Percentiles rank a stretch among this genome's conserved stretches.
Evolutionary conservation across 1,139 yeast genomes (phyloP).

Genomic region (Scheffersomyces segobiensis): DNA sequence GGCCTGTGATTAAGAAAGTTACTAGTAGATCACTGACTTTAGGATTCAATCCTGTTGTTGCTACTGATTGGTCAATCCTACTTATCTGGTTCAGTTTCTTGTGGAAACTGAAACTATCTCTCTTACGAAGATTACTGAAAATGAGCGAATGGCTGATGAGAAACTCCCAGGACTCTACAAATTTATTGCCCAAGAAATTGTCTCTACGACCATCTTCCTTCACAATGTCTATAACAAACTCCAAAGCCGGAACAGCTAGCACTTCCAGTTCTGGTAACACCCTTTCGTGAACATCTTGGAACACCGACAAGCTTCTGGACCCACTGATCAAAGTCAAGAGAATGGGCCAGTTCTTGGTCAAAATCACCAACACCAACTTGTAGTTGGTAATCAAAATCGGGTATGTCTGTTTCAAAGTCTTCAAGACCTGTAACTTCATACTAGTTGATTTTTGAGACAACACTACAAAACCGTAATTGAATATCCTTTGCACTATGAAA

Average conservation of each 20-base stretch:
- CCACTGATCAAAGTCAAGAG: constrained; percentile 16
- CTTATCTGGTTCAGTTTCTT: background rate
- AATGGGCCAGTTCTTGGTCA: constrained; percentile 72
- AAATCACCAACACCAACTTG: constrained; percentile 60
- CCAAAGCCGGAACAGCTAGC: constrained; percentile 18
- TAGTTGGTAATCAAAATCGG: constrained; percentile 68
- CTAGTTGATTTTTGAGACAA: constrained; percentile 66
- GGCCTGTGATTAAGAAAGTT: constrained; percentile 29
- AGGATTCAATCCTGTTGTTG: constrained; percentile 12
- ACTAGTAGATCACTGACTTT: constrained; percentile 16
- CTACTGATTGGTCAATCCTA: constrained; percentile 2
- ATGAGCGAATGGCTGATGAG: constrained; percentile 18
- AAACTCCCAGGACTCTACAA: constrained; percentile 39
- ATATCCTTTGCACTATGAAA: constrained; percentile 57
- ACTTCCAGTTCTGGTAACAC: constrained; percentile 6
- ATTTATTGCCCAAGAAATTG: constrained; percentile 34
- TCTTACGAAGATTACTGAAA: constrained; percentile 4
- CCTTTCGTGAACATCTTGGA: constrained; percentile 3
- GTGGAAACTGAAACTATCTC: background rate
- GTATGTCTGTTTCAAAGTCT: constrained; percentile 47
- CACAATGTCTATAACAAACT: constrained; percentile 29
- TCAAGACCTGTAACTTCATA: constrained; percentile 57
- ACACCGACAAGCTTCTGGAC: constrained; percentile 4
- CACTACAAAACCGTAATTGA: constrained; percentile 68
- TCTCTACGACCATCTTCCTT: constrained; percentile 30